Base-by-base conservation (phyloP, 2,329 filamentous ascomycete genomes). In the Pezicula rhizophila region DNA sequence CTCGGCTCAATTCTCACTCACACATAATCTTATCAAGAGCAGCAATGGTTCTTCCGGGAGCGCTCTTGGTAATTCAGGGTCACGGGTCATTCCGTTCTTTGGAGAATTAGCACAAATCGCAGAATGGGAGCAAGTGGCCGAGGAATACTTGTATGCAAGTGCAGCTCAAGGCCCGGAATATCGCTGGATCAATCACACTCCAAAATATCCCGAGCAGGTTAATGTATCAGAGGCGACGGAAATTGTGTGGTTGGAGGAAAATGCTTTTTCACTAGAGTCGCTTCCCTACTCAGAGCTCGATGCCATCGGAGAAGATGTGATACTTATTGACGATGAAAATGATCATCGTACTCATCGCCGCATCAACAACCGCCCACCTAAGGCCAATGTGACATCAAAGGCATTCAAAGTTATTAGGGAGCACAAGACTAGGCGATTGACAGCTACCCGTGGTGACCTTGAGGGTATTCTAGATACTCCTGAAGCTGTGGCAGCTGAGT, bases 111-210 rank as follows among this genome's bases (percentile, higher is more conserved):
- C 69, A 26, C 66, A 66, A 8, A 75, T 73, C 44, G 63, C 68
- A 28, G 64, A 64, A 15, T 73, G 76, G 68, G 78, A 81, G 55
- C 60, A 70, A 71, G 3, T 50, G 7, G 52, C 62, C 26, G 70
- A 68, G 2, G 59, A 53, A 15, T 62, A 61, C 11, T 44, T 68
- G 11, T 59, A 73, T 45, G 55, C 59, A 18, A 56, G 60, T 10
- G 63, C 58, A n/a, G 63, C 58, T 7, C 58, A 70, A 10, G 64
- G 59, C 11, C 68, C 70, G 0, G 60, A 66, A 2, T 65, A 68
- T 43, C 60, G 65, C 15, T 75, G 68, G 51, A 65, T 76, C 43
- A 66, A 69, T 41, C 57, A 73, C 28, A 44, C 42, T 31, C 31
- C 45, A 8, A 47, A 55, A 20, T 40, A 49, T 12, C 39, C 39